phyloP scores from a whole-genome alignment of 345 rosid species.

The Populus tremula region DNA sequence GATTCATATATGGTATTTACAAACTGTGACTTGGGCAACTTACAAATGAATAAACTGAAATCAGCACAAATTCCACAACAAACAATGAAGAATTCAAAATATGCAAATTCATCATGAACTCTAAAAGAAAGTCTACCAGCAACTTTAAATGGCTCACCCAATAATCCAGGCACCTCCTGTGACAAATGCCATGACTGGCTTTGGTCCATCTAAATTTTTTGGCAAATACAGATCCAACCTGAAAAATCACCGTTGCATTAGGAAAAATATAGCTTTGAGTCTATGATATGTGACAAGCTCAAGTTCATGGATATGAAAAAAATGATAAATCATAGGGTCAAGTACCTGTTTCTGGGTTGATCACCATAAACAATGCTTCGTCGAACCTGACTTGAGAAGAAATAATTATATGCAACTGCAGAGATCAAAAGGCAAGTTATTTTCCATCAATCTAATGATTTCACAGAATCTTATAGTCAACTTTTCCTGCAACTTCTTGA shows the following conservation, averaged over 20 bases:
- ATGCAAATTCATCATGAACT: neutral
- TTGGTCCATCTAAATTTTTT: conserved; percentile 19
- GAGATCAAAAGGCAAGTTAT: neutral
- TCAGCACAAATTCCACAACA: neutral
- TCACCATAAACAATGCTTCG: conserved; percentile 31
- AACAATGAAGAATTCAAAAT: neutral
- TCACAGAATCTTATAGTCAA: neutral
- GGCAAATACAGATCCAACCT: conserved; percentile 38
- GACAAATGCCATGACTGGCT: conserved; percentile 36
- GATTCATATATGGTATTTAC: neutral
- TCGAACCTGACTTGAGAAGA: conserved; percentile 28
- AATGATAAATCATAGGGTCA: neutral
- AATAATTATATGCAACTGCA: conserved; percentile 38
- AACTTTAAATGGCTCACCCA: conserved; percentile 22
- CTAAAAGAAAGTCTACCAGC: conserved; percentile 1
- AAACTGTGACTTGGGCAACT: neutral
- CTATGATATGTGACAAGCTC: neutral
- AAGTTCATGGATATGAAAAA: neutral
- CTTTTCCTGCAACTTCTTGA: neutral
- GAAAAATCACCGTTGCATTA: conserved; percentile 5
- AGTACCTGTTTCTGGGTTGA: conserved; percentile 35
- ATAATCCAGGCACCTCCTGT: conserved; percentile 42
- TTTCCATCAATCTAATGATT: neutral
- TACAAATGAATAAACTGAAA: neutral
- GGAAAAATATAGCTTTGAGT: neutral